phyloP scores from a whole-genome alignment of 2,329 filamentous ascomycete genomes.

The Fusarium continuum region DNA sequence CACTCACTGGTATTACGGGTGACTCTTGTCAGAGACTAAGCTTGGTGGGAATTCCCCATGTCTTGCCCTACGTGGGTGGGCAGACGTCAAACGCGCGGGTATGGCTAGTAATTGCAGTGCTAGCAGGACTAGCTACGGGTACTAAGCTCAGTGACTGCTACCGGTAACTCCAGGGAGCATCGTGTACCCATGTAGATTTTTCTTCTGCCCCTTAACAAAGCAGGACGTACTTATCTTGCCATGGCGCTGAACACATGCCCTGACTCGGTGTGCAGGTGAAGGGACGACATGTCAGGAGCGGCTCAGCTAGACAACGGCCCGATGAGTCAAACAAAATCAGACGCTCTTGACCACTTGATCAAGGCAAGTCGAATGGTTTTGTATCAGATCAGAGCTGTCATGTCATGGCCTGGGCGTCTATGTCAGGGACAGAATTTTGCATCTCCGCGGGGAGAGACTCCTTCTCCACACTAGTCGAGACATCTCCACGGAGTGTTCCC shows the following conservation, averaged over 20 bases:
- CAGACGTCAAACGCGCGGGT: neutral
- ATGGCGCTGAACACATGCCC: neutral
- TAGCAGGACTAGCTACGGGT: neutral
- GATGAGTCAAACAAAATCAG: neutral
- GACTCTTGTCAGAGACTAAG: accelerated
- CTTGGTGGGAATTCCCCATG: neutral
- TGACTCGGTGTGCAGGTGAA: neutral
- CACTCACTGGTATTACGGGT: accelerated
- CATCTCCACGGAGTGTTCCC: slow-evolving; percentile 9
- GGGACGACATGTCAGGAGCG: neutral
- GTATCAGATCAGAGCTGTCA: slow-evolving; percentile 18
- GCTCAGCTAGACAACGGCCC: neutral
- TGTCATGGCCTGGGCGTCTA: neutral
- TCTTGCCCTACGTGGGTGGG: neutral
- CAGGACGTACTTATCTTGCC: too few species aligned
- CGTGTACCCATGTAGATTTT: accelerated
- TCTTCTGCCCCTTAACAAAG: accelerated
- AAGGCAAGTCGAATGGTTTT: neutral
- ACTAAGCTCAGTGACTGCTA: too few species aligned
- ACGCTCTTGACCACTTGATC: neutral
- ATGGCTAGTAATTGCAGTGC: neutral
- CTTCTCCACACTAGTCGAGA: slow-evolving; percentile 4
- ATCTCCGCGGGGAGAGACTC: neutral
- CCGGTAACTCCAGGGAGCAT: neutral
- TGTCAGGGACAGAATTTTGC: slow-evolving; percentile 1